A percentile compares a stretch with the other conserved stretches of the same genome.
Conservation (phyloP, 495 filamentous ascomycete species). For the Penicillium manginii region DNA sequence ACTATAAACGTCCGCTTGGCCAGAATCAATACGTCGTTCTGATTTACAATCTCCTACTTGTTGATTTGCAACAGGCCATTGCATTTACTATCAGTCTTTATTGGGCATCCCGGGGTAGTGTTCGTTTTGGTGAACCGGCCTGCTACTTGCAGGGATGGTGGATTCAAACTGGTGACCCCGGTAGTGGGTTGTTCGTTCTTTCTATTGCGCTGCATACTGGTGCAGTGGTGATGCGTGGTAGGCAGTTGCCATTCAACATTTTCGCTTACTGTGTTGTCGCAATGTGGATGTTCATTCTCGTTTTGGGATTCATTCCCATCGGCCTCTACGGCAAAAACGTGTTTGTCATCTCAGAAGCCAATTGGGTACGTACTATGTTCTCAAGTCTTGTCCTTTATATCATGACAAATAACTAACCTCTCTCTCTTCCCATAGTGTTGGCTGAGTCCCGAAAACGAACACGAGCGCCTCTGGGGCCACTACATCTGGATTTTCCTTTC, state of each 20-base stretch:
- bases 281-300: constrained; percentile 62
- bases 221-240: constrained; percentile 59
- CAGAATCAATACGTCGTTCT: constrained; percentile 74
- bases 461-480: constrained; percentile 68
- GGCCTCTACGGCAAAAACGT: constrained; percentile 54
- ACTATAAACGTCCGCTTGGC: constrained; percentile 45
- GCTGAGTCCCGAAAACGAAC: constrained; percentile 61
- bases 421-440: constrained; percentile 61
- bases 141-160: constrained; percentile 76
- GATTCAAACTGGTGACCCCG: constrained; percentile 68
- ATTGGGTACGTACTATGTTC: constrained; percentile 41
- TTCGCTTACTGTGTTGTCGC: constrained; percentile 53
- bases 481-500: constrained; percentile 78
- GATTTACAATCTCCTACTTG: constrained; percentile 72
- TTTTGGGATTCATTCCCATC: constrained; percentile 58
- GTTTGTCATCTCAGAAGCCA: constrained; percentile 56
- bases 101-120: constrained; percentile 56
- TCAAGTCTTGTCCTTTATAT: not conserved
- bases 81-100: constrained; percentile 67
- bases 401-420: constrained; percentile 9
- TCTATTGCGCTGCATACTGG: constrained; percentile 71
- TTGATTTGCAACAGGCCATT: constrained; percentile 72
- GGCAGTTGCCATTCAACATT: constrained; percentile 52
- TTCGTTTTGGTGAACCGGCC: constrained; percentile 57
- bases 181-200: constrained; percentile 69